Percentiles rank a stretch among this genome's conserved stretches.
phyloP scores from a whole-genome alignment of 352 stramenopile genomes.

The Phytophthora idaei region DNA sequence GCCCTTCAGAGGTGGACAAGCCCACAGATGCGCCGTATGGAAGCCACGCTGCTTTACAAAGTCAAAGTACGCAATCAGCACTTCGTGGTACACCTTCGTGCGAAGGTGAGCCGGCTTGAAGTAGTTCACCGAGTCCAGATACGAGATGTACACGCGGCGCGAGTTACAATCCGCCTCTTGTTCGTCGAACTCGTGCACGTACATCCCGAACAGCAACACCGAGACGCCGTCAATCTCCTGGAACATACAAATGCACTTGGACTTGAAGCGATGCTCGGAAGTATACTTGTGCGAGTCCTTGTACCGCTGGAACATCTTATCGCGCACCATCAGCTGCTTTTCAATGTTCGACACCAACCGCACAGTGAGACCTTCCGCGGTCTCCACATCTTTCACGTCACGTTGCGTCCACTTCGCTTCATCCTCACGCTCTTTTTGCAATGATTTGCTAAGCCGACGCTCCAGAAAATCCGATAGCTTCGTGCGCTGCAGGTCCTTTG shows the following conservation, averaged over 20 bases:
- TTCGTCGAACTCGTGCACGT: constrained; percentile 99
- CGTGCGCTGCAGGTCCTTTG: constrained; percentile 94
- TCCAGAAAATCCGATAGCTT: constrained; percentile 96
- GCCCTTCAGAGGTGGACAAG: constrained; percentile 98
- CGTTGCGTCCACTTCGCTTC: constrained; percentile 84
- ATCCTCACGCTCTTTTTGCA: constrained; percentile 89
- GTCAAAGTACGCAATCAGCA: constrained; percentile 98
- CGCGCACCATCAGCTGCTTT: constrained; percentile 94
- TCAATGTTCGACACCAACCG: constrained; percentile 97
- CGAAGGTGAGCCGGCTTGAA: constrained; percentile 96
- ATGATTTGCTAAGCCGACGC: constrained; percentile 87
- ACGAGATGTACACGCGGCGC: constrained; percentile 97
- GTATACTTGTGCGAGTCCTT: constrained; percentile 91
- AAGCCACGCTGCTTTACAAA: constrained; percentile 98
- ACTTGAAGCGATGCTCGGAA: constrained; percentile 92
- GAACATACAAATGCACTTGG: constrained; percentile 99
- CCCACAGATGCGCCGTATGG: constrained; percentile 98
- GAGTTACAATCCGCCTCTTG: constrained; percentile 96
- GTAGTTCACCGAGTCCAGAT: constrained; percentile 99
- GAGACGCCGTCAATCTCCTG: constrained; percentile 99
- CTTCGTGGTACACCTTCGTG: constrained; percentile 99
- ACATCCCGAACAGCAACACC: constrained; percentile 99
- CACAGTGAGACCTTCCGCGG: constrained; percentile 93
- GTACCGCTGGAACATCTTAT: constrained; percentile 96
- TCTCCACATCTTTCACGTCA: constrained; percentile 89